Percentiles rank a stretch among this genome's conserved stretches.
Evolutionary conservation across 129 eudicot species (phyloP).

Genomic region (Saussurea involucrata): DNA sequence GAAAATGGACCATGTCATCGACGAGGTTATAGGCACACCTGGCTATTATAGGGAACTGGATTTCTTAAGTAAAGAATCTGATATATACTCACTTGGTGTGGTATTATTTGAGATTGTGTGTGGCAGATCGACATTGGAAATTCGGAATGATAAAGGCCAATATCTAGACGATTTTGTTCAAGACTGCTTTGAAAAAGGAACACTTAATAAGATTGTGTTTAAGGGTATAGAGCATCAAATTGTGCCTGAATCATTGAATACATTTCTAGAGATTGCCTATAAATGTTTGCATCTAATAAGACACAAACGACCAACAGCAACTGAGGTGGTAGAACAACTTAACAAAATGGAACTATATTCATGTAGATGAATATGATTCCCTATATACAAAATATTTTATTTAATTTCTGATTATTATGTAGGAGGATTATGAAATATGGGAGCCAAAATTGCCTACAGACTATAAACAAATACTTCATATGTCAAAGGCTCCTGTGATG

Average conservation of each 20-base stretch:
- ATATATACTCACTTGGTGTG: conserved; percentile 10
- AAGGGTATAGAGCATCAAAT: not conserved
- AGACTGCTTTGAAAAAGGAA: not conserved
- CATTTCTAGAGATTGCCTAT: not conserved
- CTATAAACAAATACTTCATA: too few species aligned
- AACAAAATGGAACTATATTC: too few species aligned
- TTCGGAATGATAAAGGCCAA: not conserved
- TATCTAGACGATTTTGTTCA: not conserved
- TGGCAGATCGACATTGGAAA: not conserved
- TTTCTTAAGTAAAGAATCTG: conserved; percentile 13
- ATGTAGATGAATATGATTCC: too few species aligned
- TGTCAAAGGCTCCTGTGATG: too few species aligned
- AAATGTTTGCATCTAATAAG: not conserved
- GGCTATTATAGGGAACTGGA: not conserved
- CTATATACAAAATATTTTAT: too few species aligned
- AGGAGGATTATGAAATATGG: too few species aligned
- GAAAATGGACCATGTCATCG: not conserved
- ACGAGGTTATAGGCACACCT: not conserved
- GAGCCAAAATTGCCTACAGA: too few species aligned
- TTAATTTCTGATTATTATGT: too few species aligned
- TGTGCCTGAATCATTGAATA: not conserved
- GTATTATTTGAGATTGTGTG: not conserved
- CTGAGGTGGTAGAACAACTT: not conserved
- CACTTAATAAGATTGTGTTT: not conserved
- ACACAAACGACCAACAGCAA: not conserved